Conservation (phyloP, 23 red algal species). For the Cyanidioschyzon merolae region DNA sequence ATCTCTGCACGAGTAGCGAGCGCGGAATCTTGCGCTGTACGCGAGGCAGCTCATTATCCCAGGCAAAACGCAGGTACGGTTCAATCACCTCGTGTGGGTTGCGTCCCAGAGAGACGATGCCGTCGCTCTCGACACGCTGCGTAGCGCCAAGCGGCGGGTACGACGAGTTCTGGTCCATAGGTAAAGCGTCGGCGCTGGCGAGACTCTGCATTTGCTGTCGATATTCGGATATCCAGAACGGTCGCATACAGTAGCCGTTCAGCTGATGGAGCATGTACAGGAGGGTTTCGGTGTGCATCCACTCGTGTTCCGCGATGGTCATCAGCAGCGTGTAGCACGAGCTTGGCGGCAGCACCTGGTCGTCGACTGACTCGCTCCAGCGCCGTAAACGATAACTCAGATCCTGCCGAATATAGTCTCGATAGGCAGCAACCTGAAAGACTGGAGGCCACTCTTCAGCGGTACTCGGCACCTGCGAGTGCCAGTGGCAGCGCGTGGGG, state of each 20-base stretch:
- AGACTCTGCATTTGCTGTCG: neutral
- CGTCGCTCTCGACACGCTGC: neutral
- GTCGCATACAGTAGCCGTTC: neutral
- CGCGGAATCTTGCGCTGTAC: conserved; percentile 2
- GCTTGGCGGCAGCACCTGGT: neutral
- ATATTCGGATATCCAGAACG: neutral
- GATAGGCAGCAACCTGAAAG: conserved; percentile 31
- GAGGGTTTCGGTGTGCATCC: conserved; percentile 91
- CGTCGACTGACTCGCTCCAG: neutral
- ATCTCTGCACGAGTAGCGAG: conserved; percentile 26
- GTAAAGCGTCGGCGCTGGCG: neutral
- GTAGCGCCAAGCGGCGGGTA: neutral
- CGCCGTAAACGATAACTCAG: neutral
- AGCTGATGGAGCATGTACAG: conserved; percentile 67
- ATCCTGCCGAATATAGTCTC: conserved; percentile 32
- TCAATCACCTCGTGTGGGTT: neutral
- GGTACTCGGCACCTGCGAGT: conserved; percentile 30
- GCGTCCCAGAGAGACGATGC: neutral
- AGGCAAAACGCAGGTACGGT: conserved; percentile 8
- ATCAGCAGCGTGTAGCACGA: neutral
- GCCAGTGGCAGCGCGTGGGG: conserved; percentile 44
- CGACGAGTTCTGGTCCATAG: neutral
- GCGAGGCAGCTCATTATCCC: conserved; percentile 76
- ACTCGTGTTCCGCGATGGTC: conserved; percentile 69
- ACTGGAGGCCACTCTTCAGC: conserved; percentile 35